Evolutionary conservation across 352 stramenopile genomes (phyloP).

Genomic region (Lagenidium sp.): DNA sequence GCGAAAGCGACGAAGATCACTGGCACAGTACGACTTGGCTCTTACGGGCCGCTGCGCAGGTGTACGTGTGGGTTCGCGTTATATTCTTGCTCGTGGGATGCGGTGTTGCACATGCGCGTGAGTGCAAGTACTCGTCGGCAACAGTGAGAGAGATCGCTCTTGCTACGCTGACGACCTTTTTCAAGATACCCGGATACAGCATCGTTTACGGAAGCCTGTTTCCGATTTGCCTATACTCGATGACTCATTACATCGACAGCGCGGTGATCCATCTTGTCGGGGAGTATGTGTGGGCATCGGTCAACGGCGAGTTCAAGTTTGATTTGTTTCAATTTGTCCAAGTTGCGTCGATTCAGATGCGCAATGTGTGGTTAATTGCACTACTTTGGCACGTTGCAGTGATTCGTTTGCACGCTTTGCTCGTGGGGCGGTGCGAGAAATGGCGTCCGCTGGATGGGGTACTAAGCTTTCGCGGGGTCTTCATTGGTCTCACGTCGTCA

Average conservation of each 20-base stretch:
- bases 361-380: conserved; percentile 22
- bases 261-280: conserved; percentile 12
- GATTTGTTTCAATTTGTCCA: conserved; percentile 9
- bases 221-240: conserved; percentile 15
- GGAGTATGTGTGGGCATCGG: conserved; percentile 13
- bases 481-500: conserved; percentile 1
- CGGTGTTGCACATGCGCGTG: neutral
- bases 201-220: conserved; percentile 19
- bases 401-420: neutral
- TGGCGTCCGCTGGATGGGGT: conserved; percentile 2
- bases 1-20: conserved; percentile 1
- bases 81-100: conserved; percentile 5
- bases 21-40: neutral
- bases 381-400: conserved; percentile 6
- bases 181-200: conserved; percentile 8
- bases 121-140: conserved; percentile 1
- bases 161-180: conserved; percentile 1
- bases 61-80: conserved; percentile 12
- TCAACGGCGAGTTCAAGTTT: conserved; percentile 13
- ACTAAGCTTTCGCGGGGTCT: conserved; percentile 5
- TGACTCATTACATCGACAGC: conserved; percentile 20
- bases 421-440: neutral
- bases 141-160: neutral
- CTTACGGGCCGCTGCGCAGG: conserved; percentile 4
- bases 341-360: conserved; percentile 23